These are phyloP conservation scores for Aspergillus cejpii DNA, from an alignment of 2,329 filamentous ascomycete species.

Conservation along the genomic window DNA sequence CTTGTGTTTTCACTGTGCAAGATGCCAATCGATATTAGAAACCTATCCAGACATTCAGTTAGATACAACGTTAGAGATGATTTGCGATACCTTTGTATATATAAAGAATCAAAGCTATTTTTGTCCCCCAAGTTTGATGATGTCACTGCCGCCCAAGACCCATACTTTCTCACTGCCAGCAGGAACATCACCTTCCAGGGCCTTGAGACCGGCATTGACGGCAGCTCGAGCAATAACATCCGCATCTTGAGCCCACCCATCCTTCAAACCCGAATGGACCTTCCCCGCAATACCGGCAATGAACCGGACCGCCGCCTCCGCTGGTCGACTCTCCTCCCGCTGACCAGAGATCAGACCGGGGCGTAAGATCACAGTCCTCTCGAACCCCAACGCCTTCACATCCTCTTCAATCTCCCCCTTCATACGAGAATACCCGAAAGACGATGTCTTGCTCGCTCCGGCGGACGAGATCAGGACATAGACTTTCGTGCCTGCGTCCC, in stretches of 20 bases:
- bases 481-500: constrained; percentile 61
- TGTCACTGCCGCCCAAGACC: constrained; percentile 34
- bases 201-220: constrained; percentile 36
- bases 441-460: constrained; percentile 48
- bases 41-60: background rate
- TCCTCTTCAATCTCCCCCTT: constrained; percentile 81
- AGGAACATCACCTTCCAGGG: constrained; percentile 36
- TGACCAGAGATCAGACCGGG: constrained; percentile 71
- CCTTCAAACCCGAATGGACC: constrained; percentile 50
- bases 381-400: constrained; percentile 65
- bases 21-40: background rate
- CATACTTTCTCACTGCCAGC: constrained; percentile 38
- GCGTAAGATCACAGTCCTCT: constrained; percentile 65
- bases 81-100: no score
- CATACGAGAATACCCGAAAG: constrained; percentile 59
- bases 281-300: constrained; percentile 52
- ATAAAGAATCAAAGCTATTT: no score
- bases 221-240: constrained; percentile 55
- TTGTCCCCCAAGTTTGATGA: constrained; percentile 26
- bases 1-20: no score
- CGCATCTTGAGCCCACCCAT: constrained; percentile 66
- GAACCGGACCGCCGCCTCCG: constrained; percentile 52
- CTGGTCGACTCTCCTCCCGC: constrained; percentile 54
- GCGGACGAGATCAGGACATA: constrained; percentile 68
- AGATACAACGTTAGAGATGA: background rate